Evolutionary conservation across 192 early-diverging fungal species (phyloP), one percentile per base, ranked within the genome.

Genomic region (Rhizophagus prolifer): DNA sequence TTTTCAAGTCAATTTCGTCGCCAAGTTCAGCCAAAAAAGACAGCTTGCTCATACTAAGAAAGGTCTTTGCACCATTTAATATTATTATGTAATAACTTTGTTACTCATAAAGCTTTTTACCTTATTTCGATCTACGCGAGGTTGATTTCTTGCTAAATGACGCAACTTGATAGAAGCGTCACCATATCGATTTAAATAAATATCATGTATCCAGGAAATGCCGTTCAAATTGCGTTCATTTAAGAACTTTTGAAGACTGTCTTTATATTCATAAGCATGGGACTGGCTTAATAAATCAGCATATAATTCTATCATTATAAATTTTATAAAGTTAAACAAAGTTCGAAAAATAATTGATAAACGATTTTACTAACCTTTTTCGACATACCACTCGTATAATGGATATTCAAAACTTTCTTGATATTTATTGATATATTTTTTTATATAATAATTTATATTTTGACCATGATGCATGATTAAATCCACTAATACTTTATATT

Each of bases 341-440:
- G 23, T 54, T 21, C 47, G 14, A 58, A 44, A 16, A 36, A 4
- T 60, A 21, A 74, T 19, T 58, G 10, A 60, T 23, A 13, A 58
- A 38, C 62, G 23, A 38, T 10, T 50, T 9, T 60, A 70, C 28
- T 8, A 38, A 78, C 76, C 76, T 74, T 72, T 50, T 30, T 78
- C 76, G 19, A 78, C 19, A 70, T 58, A 72, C 67, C 76, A 78
- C 36, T 70, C 76, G 3, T 71, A 78, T 38, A 78, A 41, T 44
- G 23, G 44, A 58, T 31, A 78, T 25, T 71, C 76, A 30, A 74
- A 78, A 44, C 60, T 71, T 58, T 78, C 47, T 70, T 58, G 23
- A 78, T 63, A 78, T 58, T 78, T 78, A 9, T 26, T 38, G 10
- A 78, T 30, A 46, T 72, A 78, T 41, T 28, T 61, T 34, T 60